Evolutionary conservation across 331 rosid genomes (phyloP).

Genomic region (Stylosanthes scabra): DNA sequence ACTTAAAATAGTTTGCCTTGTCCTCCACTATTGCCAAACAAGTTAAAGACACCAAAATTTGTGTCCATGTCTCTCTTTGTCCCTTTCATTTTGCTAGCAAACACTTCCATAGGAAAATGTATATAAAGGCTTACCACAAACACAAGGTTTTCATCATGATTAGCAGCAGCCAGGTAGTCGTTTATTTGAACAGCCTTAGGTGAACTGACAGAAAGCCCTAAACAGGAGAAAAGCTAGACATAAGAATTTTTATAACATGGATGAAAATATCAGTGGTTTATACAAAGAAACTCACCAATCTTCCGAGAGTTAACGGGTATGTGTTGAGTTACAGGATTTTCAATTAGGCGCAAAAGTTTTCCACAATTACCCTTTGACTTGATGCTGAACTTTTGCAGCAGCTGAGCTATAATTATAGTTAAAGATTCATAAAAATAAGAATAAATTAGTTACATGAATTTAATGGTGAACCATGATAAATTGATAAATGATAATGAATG

Average conservation of each 20-base stretch:
- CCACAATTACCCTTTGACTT: slow-evolving; percentile 24
- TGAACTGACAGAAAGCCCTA: slow-evolving; percentile 35
- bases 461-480: not conserved
- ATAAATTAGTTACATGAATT: not conserved
- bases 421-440: not conserved
- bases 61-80: too few species aligned
- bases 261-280: not conserved
- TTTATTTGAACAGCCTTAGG: slow-evolving; percentile 22
- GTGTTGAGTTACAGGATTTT: slow-evolving; percentile 31
- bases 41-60: too few species aligned
- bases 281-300: not conserved
- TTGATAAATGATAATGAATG: not conserved
- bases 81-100: too few species aligned
- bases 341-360: slow-evolving; percentile 10
- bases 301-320: slow-evolving; percentile 5
- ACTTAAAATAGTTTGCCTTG: too few species aligned
- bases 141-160: slow-evolving; percentile 24
- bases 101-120: not conserved
- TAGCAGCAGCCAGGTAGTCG: slow-evolving; percentile 16
- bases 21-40: too few species aligned
- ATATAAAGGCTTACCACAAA: slow-evolving; percentile 31
- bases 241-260: not conserved
- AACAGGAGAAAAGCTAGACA: not conserved
- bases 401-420: slow-evolving; percentile 6
- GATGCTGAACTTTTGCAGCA: slow-evolving; percentile 28